A percentile compares a stretch with the other conserved stretches of the same genome.
Conservation (phyloP, 2,329 filamentous ascomycete genomes). For the Aspergillus tubingensis region DNA sequence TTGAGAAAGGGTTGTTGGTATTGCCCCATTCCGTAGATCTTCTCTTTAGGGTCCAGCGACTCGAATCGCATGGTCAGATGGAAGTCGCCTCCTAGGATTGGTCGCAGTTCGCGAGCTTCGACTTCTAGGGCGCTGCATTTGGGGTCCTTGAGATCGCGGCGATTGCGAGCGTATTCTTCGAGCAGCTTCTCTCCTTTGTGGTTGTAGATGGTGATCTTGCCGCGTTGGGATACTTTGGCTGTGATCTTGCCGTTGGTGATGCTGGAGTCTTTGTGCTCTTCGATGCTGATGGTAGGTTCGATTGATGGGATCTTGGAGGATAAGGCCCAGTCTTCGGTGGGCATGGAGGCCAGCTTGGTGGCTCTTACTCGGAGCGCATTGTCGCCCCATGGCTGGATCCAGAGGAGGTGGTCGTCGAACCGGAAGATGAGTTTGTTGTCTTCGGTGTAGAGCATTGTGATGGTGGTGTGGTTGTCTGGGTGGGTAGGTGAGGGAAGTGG, state of each 20-base stretch:
- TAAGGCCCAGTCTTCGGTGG: conserved; percentile 41
- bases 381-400: conserved; percentile 43
- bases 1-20: conserved; percentile 67
- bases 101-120: conserved; percentile 60
- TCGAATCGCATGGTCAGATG: conserved; percentile 63
- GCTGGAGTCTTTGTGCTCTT: conserved; percentile 33
- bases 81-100: conserved; percentile 56
- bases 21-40: conserved; percentile 70
- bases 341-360: conserved; percentile 40
- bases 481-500: background rate
- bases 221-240: conserved; percentile 49
- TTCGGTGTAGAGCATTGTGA: conserved; percentile 37
- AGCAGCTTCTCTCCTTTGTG: conserved; percentile 47
- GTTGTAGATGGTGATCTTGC: conserved; percentile 55
- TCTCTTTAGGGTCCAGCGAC: conserved; percentile 56
- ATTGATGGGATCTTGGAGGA: conserved; percentile 21
- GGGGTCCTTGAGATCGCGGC: conserved; percentile 55
- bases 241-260: conserved; percentile 54
- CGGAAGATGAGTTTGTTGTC: conserved; percentile 37
- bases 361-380: conserved; percentile 43
- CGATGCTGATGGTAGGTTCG: conserved; percentile 20
- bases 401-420: conserved; percentile 42
- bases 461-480: background rate
- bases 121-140: conserved; percentile 61
- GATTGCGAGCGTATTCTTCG: conserved; percentile 57